A percentile compares a stretch with the other conserved stretches of the same genome.
phyloP scores from a whole-genome alignment of 345 rosid genomes.

The Eutrema heterophyllum region DNA sequence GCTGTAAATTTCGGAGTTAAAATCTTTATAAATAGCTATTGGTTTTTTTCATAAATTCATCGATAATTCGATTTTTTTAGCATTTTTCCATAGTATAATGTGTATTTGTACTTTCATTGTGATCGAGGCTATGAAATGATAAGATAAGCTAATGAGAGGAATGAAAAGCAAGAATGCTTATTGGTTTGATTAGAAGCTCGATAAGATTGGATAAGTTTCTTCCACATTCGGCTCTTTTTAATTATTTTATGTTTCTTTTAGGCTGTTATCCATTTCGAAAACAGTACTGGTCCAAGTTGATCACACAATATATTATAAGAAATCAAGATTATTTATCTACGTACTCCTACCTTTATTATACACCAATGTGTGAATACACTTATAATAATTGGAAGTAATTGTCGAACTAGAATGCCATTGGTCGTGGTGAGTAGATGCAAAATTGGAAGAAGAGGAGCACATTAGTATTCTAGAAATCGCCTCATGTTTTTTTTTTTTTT shows the following conservation, averaged over 20 bases:
- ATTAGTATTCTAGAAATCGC: neutral
- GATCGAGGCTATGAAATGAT: constrained; percentile 22
- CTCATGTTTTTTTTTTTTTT: neutral
- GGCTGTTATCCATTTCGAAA: constrained; percentile 22
- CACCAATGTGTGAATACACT: neutral
- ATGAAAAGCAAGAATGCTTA: constrained; percentile 32
- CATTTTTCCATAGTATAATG: neutral
- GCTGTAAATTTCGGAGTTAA: neutral
- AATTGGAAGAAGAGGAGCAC: neutral
- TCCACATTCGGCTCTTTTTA: constrained; percentile 12
- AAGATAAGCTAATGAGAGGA: constrained; percentile 26
- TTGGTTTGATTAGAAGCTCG: constrained; percentile 29
- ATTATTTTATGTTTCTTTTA: constrained; percentile 18
- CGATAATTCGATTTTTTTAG: neutral
- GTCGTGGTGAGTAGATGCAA: neutral
- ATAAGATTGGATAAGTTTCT: constrained; percentile 16
- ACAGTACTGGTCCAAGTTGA: constrained; percentile 18
- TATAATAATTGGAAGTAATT: neutral
- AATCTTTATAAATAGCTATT: neutral
- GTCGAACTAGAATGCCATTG: neutral
- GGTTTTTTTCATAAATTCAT: neutral
- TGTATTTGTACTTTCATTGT: neutral
- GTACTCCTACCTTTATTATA: neutral
- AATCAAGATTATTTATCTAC: neutral
- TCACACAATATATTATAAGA: neutral